Evolutionary conservation across 1,139 yeast species (phyloP), one percentile per base, ranked within the genome.

Genomic region (Nakaseomyces sp.): DNA sequence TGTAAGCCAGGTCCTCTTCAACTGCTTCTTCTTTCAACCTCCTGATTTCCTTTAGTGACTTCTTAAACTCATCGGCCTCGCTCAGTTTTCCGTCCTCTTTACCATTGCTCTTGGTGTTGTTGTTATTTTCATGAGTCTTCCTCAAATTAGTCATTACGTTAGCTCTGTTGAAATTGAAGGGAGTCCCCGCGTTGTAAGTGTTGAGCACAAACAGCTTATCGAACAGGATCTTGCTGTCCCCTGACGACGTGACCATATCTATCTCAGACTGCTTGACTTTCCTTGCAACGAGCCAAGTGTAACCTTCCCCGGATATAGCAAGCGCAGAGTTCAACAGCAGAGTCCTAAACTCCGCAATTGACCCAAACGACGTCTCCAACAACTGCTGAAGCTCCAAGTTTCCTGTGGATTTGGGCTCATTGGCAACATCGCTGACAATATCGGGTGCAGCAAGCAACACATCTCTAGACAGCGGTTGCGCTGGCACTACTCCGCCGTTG

Each of bases 141-240:
- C 32, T 35, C 29, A 41, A 12, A n/a, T 48, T 40, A 3, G 48
- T 44, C 45, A 64, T 41, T 46, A 61, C 59, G 13, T 64, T 61
- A 43, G 58, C 46, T 47, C 56, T 61, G 41, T 58, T 51, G 38
- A 53, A 50, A 42, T 63, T 62, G 52, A 73, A 75, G 36, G 86
- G 83, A 15, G 78, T 70, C 8, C 91, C 91, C 8, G 81, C 74
- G 55, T 81, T 81, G 60, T 81, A 83, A n/a, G 91, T 82, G 66
- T 82, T 83, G 44, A 82, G 67, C n/a, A 83, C 66, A 36, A 76
- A 77, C 54, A 82, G 68, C 28, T 72, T 69, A 46, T 70, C 71
- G 52, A 63, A 75, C 26, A 50, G 50, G 54, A 64, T 26, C 28
- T 35, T 35, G 47, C 47, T 47, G 47, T 50, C 43, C 53, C 50